Percentiles rank a stretch among this genome's conserved stretches.
Conservation (phyloP, 345 rosid species). For the Combretum micranthum region DNA sequence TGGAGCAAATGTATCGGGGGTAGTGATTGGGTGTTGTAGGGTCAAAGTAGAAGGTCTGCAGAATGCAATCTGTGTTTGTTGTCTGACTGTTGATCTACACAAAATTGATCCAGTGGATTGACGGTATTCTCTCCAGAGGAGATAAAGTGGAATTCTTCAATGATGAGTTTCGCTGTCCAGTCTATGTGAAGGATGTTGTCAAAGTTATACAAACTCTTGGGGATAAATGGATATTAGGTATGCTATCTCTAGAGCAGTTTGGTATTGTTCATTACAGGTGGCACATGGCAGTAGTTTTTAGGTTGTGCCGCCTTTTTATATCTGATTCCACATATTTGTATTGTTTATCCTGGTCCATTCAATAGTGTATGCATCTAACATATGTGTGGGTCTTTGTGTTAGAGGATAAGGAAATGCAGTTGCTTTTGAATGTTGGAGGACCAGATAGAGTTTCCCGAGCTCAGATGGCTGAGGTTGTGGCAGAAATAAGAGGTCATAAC, state of each 20-base stretch:
- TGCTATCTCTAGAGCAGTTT: constrained; percentile 1
- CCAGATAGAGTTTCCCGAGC: constrained; percentile 79
- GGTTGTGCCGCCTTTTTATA: not conserved
- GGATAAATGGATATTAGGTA: constrained; percentile 61
- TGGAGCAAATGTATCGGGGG: constrained; percentile 1
- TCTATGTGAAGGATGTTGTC: constrained; percentile 76
- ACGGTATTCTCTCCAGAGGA: constrained; percentile 60
- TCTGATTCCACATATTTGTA: not conserved
- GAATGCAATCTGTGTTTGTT: not conserved
- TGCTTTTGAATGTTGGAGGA: constrained; percentile 76
- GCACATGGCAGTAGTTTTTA: not conserved
- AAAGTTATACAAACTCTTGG: constrained; percentile 32
- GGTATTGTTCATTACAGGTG: too few relatives aligned
- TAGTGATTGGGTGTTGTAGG: not conserved
- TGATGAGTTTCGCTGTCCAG: constrained; percentile 88
- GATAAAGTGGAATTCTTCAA: constrained; percentile 60
- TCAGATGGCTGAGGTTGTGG: constrained; percentile 85
- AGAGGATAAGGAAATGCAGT: constrained; percentile 61
- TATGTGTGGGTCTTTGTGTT: constrained; percentile 2
- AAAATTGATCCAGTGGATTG: constrained; percentile 66
- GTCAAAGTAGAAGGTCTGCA: not conserved
- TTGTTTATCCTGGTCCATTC: too few relatives aligned
- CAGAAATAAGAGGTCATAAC: constrained; percentile 51
- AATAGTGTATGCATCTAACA: not conserved
- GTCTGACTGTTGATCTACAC: constrained; percentile 2